Percentiles rank a stretch among this genome's conserved stretches.
phyloP scores from a whole-genome alignment of 768 basidiomycete genomes.

The Agaricus subrufescens region DNA sequence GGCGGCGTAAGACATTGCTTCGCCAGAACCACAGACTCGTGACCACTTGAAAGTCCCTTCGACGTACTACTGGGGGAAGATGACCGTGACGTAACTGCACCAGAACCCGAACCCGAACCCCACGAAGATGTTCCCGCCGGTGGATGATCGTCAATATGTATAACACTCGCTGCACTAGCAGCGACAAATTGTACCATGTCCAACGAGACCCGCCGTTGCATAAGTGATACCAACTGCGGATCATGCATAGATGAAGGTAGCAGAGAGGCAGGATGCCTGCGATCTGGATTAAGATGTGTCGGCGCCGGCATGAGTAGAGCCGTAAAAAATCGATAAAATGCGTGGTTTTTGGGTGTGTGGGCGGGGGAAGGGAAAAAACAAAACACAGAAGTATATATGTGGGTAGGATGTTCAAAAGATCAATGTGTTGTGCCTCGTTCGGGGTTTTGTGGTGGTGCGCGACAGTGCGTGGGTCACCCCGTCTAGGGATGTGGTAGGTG shows the following conservation, averaged over 20 bases:
- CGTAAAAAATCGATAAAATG: background rate
- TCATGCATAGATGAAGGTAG: conserved; percentile 73
- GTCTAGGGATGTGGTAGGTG: conserved; percentile 36
- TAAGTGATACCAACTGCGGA: conserved; percentile 73
- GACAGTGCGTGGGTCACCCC: conserved; percentile 27
- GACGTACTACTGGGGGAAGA: background rate
- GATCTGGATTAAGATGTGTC: conserved; percentile 12
- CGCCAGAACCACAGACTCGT: conserved; percentile 4
- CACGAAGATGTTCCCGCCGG: background rate
- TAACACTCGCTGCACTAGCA: conserved; percentile 68
- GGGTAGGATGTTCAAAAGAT: conserved; percentile 23
- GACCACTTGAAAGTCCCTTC: background rate
- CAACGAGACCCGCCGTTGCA: conserved; percentile 70
- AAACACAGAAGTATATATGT: conserved; percentile 21
- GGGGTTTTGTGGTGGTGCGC: conserved; percentile 11
- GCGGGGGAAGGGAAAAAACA: background rate
- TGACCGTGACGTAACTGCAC: background rate
- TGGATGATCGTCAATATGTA: conserved; percentile 58
- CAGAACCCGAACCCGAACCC: conserved; percentile 3
- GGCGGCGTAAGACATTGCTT: conserved; percentile 58
- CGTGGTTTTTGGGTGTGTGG: background rate
- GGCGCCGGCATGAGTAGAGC: conserved; percentile 1
- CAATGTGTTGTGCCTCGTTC: background rate
- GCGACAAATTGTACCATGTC: conserved; percentile 89
- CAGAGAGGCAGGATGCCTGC: conserved; percentile 76